Percentiles rank a stretch among this genome's conserved stretches.
Conservation (phyloP, 305 asterid genomes). For the Stenogyne calaminthoides region DNA sequence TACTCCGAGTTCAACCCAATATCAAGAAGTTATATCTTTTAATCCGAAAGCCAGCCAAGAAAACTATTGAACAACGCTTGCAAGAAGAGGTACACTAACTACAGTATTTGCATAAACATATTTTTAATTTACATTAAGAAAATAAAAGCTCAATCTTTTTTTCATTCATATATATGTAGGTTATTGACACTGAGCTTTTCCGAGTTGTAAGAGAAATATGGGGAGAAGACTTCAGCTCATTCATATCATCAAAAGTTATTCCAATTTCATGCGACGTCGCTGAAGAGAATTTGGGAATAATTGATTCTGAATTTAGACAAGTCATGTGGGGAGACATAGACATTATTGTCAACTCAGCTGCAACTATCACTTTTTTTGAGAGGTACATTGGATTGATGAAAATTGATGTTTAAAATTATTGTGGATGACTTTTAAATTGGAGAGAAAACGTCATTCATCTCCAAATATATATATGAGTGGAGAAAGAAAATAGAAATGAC, state of each 20-base stretch:
- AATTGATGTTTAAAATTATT: no score
- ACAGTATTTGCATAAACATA: no score
- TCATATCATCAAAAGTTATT: slow-evolving; percentile 36
- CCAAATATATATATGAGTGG: no score
- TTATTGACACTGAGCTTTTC: slow-evolving; percentile 44
- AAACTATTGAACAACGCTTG: slow-evolving; percentile 36
- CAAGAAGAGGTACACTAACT: slow-evolving; percentile 50
- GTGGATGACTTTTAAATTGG: no score
- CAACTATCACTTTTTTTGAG: slow-evolving; percentile 62
- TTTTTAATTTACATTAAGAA: neutral
- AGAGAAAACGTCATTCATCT: no score
- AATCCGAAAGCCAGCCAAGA: slow-evolving; percentile 32
- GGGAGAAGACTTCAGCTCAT: slow-evolving; percentile 25
- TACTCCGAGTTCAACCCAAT: slow-evolving; percentile 53
- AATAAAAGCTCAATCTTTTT: neutral
- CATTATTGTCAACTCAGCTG: slow-evolving; percentile 59
- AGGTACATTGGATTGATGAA: slow-evolving; percentile 36
- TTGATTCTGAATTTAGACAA: slow-evolving; percentile 31
- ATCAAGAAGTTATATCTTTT: slow-evolving; percentile 46
- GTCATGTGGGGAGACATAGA: slow-evolving; percentile 46
- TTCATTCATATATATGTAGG: slow-evolving; percentile 28
- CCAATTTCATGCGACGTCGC: slow-evolving; percentile 56
- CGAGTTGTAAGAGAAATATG: slow-evolving; percentile 41
- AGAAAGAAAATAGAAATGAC: no score
- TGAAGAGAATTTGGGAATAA: slow-evolving; percentile 44